Base-by-base conservation (phyloP, 2,329 filamentous ascomycete genomes). In the Cladophialophora bantiana region DNA sequence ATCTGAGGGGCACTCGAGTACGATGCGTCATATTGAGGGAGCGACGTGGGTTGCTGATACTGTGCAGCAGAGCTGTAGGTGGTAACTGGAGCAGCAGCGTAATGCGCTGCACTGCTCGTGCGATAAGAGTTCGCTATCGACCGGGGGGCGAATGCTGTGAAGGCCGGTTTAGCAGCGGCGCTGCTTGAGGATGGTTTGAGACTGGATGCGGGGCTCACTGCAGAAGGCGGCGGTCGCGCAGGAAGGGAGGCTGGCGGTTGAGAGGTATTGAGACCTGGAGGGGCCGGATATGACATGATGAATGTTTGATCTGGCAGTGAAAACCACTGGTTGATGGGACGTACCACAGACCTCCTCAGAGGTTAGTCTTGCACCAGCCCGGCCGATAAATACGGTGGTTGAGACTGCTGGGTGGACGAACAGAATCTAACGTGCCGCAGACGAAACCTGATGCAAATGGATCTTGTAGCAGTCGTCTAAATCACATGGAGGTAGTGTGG, bases 241-340 rank as follows among this genome's bases (percentile, higher is more conserved):
- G 92, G 92, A 45, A 96, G 89, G 73, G 90, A 92, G 75, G 77
- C 86, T 81, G 74, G 81, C 48, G 80, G 78, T 74, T 75, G 78
- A 61, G 75, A 69, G 74, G 73, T 79, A 70, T 77, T 80, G 69
- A 87, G 82, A 85, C 91, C 91, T 92, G 92, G 90, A 90, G 90
- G 90, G 77, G 89, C 90, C 81, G 91, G 90, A 86, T 92, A 92
- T 81, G 91, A 90, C 92, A 94, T 94, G 82, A 83, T 84, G 83
- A 83, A 83, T 75, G 79, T 78, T 73, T 74, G 76, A 74, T 76
- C 79, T 76, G 76, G 59, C 59, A 32, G 45, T 60, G 60, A 69
- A 34, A 20, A 56, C 65, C 62, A 62, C 64, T 67, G 68, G 61
- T 68, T 50, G 59, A 55, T 53, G 35, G 55, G 48, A 70, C 68